Conservation (phyloP, 2,329 filamentous ascomycete genomes). For the Fusarium penzigii region DNA sequence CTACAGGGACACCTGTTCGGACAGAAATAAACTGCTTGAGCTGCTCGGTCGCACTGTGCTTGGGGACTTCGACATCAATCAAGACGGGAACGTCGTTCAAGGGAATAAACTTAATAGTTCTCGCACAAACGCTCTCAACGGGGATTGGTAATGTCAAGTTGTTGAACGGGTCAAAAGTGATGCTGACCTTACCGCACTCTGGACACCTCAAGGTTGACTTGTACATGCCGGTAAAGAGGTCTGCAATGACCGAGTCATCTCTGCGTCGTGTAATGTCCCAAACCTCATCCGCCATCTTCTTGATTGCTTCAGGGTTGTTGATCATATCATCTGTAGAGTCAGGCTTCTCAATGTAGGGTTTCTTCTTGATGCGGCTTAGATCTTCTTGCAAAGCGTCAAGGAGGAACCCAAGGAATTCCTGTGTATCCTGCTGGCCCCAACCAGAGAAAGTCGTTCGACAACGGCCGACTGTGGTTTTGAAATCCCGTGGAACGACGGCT, state of each 20-base stretch:
- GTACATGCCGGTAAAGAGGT: slow-evolving; percentile 97
- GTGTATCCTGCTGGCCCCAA: slow-evolving; percentile 95
- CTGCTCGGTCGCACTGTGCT: slow-evolving; percentile 67
- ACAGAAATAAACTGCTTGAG: slow-evolving; percentile 72
- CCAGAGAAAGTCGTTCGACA: slow-evolving; percentile 87
- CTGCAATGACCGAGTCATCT: slow-evolving; percentile 93
- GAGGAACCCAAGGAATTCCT: slow-evolving; percentile 94
- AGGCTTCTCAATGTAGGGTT: slow-evolving; percentile 96
- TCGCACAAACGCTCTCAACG: slow-evolving; percentile 79
- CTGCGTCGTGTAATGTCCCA: slow-evolving; percentile 90
- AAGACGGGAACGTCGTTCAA: slow-evolving; percentile 69
- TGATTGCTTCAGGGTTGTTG: slow-evolving; percentile 75
- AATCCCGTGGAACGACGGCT: slow-evolving; percentile 76
- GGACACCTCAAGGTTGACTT: slow-evolving; percentile 96
- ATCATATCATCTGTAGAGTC: slow-evolving; percentile 98
- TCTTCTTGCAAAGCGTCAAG: slow-evolving; percentile 95
- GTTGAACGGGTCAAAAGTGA: slow-evolving; percentile 98
- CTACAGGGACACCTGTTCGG: slow-evolving; percentile 63
- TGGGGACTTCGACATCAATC: slow-evolving; percentile 78
- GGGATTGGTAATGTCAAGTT: slow-evolving; percentile 90
- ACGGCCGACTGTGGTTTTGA: slow-evolving; percentile 80
- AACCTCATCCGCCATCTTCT: slow-evolving; percentile 81
- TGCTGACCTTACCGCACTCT: slow-evolving; percentile 89
- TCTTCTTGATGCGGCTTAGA: slow-evolving; percentile 88
- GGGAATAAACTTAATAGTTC: slow-evolving; percentile 75